Conservation (phyloP, 73 alveolate species). For the Blepharisma japonicum region DNA sequence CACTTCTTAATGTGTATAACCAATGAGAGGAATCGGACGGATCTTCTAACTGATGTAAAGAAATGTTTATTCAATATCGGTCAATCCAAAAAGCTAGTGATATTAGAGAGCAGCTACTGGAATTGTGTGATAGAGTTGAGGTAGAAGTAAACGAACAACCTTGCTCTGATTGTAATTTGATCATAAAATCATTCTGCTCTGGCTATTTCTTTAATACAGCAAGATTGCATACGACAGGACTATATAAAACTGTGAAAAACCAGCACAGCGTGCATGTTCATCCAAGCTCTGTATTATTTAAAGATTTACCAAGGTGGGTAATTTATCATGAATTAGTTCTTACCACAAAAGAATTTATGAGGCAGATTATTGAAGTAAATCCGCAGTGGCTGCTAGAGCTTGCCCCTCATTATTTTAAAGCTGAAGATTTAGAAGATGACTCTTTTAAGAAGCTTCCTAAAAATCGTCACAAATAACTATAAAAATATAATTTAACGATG, state of each 20-base stretch:
- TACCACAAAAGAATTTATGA: slow-evolving; percentile 98
- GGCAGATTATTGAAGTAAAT: slow-evolving; percentile 89
- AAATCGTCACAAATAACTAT: no score
- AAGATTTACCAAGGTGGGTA: slow-evolving; percentile 86
- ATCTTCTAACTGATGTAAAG: slow-evolving; percentile 93
- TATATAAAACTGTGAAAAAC: slow-evolving; percentile 94
- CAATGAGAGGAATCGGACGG: slow-evolving; percentile 98
- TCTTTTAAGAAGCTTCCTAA: neutral
- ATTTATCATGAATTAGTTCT: slow-evolving; percentile 96
- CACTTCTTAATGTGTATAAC: slow-evolving; percentile 93
- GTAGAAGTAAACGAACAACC: slow-evolving; percentile 64
- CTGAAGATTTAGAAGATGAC: slow-evolving; percentile 24
- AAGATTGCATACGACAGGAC: slow-evolving; percentile 88
- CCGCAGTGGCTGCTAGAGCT: slow-evolving; percentile 98
- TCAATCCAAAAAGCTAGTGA: slow-evolving; percentile 99
- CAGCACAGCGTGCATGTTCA: slow-evolving; percentile 87
- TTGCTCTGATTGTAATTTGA: slow-evolving; percentile 41
- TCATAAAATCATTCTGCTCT: slow-evolving; percentile 77
- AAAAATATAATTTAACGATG: no score
- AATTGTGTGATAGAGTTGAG: slow-evolving; percentile 94
- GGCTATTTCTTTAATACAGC: slow-evolving; percentile 99
- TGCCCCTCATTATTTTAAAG: slow-evolving; percentile 93
- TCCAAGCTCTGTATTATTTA: slow-evolving; percentile 68
- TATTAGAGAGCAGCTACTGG: slow-evolving; percentile 94
- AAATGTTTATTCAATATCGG: slow-evolving; percentile 92